Evolutionary conservation across 1,284 basidiomycete species (phyloP).

Genomic region (Ceratobasidium sp.): DNA sequence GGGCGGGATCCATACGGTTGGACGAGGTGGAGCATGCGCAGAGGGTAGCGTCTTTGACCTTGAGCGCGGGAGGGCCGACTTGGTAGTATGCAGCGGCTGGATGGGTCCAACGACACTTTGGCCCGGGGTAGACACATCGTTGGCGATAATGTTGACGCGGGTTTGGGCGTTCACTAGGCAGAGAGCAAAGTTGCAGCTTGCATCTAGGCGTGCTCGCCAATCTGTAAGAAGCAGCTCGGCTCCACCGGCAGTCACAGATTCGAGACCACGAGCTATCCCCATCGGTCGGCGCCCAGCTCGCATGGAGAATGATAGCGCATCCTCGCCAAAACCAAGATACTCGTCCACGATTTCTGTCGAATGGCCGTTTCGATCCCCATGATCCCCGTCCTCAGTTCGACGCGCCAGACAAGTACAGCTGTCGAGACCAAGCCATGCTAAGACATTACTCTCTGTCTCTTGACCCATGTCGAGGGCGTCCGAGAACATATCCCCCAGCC

Average conservation of each 20-base stretch:
- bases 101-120: not conserved
- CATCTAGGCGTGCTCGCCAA: not conserved
- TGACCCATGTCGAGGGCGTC: not conserved
- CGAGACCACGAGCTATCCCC: not conserved
- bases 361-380: not conserved
- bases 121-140: not conserved
- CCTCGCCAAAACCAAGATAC: not conserved
- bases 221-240: not conserved
- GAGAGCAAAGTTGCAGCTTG: not conserved
- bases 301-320: not conserved
- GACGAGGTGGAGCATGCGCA: not conserved
- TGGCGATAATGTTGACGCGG: not conserved
- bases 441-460: not conserved
- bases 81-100: not conserved
- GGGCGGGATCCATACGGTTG: not conserved
- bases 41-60: not conserved
- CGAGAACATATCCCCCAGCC: not conserved
- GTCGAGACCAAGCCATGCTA: not conserved
- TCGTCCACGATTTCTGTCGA: slow-evolving; percentile 7
- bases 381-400: not conserved
- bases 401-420: not conserved
- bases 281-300: not conserved
- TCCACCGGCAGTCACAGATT: not conserved
- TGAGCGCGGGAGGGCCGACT: not conserved
- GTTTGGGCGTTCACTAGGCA: not conserved